Evolutionary conservation across 257 asterid genomes (phyloP), one percentile per base, ranked within the genome.

Genomic region (Echites panduratus): DNA sequence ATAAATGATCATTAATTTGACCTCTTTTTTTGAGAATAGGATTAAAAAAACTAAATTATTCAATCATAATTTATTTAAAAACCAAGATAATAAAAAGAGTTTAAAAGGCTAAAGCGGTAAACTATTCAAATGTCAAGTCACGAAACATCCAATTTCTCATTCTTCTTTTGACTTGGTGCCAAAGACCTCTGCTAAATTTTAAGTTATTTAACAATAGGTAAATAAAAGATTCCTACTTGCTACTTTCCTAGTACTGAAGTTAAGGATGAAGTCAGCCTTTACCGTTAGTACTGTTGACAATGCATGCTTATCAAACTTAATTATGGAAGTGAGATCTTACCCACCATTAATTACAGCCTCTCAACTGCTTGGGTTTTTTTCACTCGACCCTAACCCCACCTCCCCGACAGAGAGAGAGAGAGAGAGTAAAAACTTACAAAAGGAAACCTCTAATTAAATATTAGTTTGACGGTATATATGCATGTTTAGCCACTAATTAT

Each of bases 401-500:
- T 3, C 38, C 38, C 38, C 38, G 38, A 32, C 2, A 32, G 38
- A 32, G 38, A 32, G 38, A 32, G 38, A 57, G 24, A 56, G 22
- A 22, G 6, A 9, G 2, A 62, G 16, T 26, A 27, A 63, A 63
- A 7, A 35, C 17, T 17, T 16, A 20, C 24, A 22, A 24, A 22
- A 10, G 4, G 19, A 13, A 57, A 24, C 8, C 24, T 57, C 2
- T 24, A 57, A 58, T 58, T 26, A 58, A 58, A 20, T 7, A 57
- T 27, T 56, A 29, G 43, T n/a, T 59, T 32, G 41, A 32, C 12
- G 7, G 20, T 17, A 32, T 27, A 29, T 17, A 32, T 27, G 50
- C 52, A 62, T 29, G 59, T 62, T 73, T 68, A 7, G 70, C 62
- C 73, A 45, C 47, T 27, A 61, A n/a, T 48, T 75, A 17, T 26